These are phyloP conservation scores for Crithidia mellificae DNA, from an alignment of 208 protist species.

Conservation along the genomic window DNA sequence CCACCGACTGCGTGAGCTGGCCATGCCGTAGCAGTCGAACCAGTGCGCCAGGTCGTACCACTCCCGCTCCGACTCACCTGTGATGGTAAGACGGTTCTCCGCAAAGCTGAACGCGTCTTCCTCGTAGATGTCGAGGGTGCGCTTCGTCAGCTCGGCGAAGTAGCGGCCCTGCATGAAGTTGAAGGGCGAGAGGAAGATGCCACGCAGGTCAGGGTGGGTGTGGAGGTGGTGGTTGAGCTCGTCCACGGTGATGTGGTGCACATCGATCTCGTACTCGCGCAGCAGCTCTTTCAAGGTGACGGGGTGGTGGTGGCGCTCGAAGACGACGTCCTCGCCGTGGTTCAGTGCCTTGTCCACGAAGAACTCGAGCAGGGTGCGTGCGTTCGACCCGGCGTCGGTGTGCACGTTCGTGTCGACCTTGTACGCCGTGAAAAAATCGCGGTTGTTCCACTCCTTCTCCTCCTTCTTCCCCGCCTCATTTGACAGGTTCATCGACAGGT, in stretches of 20 bases:
- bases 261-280: constrained; percentile 84
- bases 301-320: constrained; percentile 83
- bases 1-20: constrained; percentile 97
- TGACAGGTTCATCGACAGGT: constrained; percentile 92
- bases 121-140: constrained; percentile 96
- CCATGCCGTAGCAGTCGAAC: constrained; percentile 96
- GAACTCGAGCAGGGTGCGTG: constrained; percentile 94
- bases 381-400: constrained; percentile 95
- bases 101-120: constrained; percentile 96
- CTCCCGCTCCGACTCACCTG: constrained; percentile 93
- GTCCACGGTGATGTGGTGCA: constrained; percentile 94
- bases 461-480: constrained; percentile 89
- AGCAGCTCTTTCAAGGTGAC: constrained; percentile 88
- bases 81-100: constrained; percentile 92
- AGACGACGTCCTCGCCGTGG: constrained; percentile 92
- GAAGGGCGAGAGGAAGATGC: constrained; percentile 98
- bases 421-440: constrained; percentile 94
- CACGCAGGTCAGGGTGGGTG: constrained; percentile 96
- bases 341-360: constrained; percentile 93
- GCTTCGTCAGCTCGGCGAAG: constrained; percentile 96
- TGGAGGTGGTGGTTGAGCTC: constrained; percentile 96
- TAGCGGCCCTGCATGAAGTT: constrained; percentile 98
- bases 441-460: constrained; percentile 84
- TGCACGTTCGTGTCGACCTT: constrained; percentile 98
- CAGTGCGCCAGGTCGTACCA: constrained; percentile 96